Percentiles rank a stretch among this genome's conserved stretches.
These are phyloP conservation scores for Debaryomyces coudertii DNA, from an alignment of 1,139 yeast species.

Conservation along the genomic window DNA sequence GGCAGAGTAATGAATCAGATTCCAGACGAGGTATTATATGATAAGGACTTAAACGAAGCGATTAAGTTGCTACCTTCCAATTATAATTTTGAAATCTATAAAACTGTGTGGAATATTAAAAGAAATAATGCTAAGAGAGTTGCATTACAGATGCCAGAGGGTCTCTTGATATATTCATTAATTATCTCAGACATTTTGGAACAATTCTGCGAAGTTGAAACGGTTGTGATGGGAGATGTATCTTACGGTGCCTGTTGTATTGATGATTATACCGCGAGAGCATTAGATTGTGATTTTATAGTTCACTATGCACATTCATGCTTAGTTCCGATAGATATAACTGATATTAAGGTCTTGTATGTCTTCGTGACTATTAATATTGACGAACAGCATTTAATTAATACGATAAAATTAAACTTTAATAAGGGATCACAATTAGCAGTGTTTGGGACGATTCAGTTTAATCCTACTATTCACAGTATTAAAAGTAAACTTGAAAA, in stretches of 20 bases:
- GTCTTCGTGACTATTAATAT: slow-evolving; percentile 94
- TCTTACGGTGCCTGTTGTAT: slow-evolving; percentile 99
- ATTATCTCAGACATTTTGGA: slow-evolving; percentile 87
- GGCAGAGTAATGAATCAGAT: slow-evolving; percentile 80
- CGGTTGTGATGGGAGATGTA: slow-evolving; percentile 97
- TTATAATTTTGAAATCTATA: slow-evolving; percentile 94
- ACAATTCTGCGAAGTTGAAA: slow-evolving; percentile 86
- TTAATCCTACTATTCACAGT: slow-evolving; percentile 90
- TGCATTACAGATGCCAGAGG: slow-evolving; percentile 98
- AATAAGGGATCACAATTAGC: slow-evolving; percentile 65
- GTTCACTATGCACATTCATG: slow-evolving; percentile 98
- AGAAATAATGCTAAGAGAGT: slow-evolving; percentile 74
- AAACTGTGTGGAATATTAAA: slow-evolving; percentile 89
- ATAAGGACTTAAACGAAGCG: slow-evolving; percentile 79
- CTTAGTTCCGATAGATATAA: slow-evolving; percentile 91
- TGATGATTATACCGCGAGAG: slow-evolving; percentile 92
- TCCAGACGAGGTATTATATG: slow-evolving; percentile 83
- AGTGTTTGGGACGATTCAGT: slow-evolving; percentile 93
- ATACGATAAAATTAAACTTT: slow-evolving; percentile 76
- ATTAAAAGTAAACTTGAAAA: slow-evolving; percentile 61
- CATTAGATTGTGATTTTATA: slow-evolving; percentile 90
- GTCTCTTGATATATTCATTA: slow-evolving; percentile 82
- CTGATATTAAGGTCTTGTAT: slow-evolving; percentile 85
- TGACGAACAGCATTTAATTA: slow-evolving; percentile 78
- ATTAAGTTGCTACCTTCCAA: slow-evolving; percentile 81